These are phyloP conservation scores for Tillandsia leiboldiana DNA, from an alignment of 176 grass and related monocot genomes.

Conservation along the genomic window DNA sequence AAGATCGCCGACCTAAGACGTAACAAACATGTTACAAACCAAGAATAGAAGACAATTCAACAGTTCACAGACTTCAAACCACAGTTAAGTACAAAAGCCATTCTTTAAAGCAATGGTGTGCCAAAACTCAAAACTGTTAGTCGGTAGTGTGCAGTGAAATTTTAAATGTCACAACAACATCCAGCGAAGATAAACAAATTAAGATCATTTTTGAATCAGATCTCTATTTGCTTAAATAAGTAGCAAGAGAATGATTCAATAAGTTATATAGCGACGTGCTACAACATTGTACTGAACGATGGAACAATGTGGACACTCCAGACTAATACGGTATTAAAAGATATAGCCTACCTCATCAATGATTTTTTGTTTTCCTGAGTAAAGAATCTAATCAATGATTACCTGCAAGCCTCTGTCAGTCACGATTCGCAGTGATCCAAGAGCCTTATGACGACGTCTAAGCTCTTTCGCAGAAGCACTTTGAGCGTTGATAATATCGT, in stretches of 20 bases:
- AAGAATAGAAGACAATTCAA: too few relatives aligned
- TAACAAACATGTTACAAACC: slow-evolving; percentile 8
- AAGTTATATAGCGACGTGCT: neutral
- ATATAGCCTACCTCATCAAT: neutral
- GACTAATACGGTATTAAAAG: too few relatives aligned
- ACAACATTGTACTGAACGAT: too few relatives aligned
- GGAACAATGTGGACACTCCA: too few relatives aligned
- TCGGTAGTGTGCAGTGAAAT: too few relatives aligned
- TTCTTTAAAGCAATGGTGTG: too few relatives aligned
- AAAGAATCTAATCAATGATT: slow-evolving; percentile 1
- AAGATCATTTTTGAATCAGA: neutral
- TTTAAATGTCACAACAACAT: neutral
- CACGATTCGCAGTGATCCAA: slow-evolving; percentile 61
- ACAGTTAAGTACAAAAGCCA: too few relatives aligned
- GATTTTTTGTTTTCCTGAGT: neutral
- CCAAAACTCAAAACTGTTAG: too few relatives aligned
- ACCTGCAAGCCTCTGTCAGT: slow-evolving; percentile 88
- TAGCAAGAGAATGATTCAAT: neutral
- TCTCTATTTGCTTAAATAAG: too few relatives aligned
- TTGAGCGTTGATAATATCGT: slow-evolving; percentile 64
- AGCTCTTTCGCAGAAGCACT: slow-evolving; percentile 59
- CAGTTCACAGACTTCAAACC: too few relatives aligned
- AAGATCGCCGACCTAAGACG: slow-evolving; percentile 57
- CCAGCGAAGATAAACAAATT: neutral
- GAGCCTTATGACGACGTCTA: slow-evolving; percentile 62